Percentiles rank a stretch among this genome's conserved stretches.
Evolutionary conservation across 192 early-diverging fungal genomes (phyloP).

Genomic region (Phycomyces nitens): DNA sequence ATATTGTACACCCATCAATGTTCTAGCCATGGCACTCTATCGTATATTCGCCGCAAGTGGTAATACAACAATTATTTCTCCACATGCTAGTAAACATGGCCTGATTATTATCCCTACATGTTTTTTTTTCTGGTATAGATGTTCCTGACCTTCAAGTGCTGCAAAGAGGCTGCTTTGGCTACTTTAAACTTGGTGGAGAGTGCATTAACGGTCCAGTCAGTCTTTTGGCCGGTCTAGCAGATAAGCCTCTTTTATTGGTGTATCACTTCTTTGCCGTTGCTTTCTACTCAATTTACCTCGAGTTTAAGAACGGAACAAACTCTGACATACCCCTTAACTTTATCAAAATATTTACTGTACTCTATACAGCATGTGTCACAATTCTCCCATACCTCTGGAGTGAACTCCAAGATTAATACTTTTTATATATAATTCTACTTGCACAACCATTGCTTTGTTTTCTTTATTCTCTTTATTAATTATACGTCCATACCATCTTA

Average conservation of each 20-base stretch:
- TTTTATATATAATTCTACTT: too few relatives aligned
- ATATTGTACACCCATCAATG: slow-evolving; percentile 75
- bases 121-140: slow-evolving; percentile 12
- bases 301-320: slow-evolving; percentile 46
- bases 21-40: slow-evolving; percentile 88
- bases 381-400: slow-evolving; percentile 38
- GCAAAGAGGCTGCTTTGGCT: slow-evolving; percentile 83
- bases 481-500: too few relatives aligned
- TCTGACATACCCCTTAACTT: slow-evolving; percentile 40
- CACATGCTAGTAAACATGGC: too few relatives aligned
- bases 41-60: slow-evolving; percentile 73
- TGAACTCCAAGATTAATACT: slow-evolving; percentile 15
- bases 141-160: slow-evolving; percentile 67
- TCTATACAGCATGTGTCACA: slow-evolving; percentile 50
- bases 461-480: too few relatives aligned
- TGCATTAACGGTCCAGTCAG: slow-evolving; percentile 80
- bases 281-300: slow-evolving; percentile 53
- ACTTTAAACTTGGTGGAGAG: slow-evolving; percentile 78
- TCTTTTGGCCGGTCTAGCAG: slow-evolving; percentile 75
- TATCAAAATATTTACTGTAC: slow-evolving; percentile 38
- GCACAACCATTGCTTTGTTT: neutral
- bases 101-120: too few relatives aligned
- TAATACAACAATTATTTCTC: too few relatives aligned
- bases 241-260: slow-evolving; percentile 68
- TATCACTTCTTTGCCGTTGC: slow-evolving; percentile 94